phyloP scores from a whole-genome alignment of 2,329 filamentous ascomycete species.

The Phialocephala subalpina region DNA sequence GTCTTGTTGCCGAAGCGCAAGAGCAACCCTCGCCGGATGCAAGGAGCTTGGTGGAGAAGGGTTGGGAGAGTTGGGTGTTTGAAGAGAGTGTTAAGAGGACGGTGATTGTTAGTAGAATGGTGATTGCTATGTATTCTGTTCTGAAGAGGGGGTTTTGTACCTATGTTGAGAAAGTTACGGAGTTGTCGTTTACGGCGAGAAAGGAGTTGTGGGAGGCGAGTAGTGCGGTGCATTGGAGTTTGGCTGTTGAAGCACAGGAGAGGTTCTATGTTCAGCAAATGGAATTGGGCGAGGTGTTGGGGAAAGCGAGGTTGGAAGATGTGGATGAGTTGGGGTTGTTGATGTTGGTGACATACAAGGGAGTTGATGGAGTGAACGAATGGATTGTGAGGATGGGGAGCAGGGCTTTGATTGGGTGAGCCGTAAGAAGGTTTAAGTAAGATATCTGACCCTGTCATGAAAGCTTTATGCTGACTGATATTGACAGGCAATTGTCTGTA shows the following conservation, averaged over 20 bases:
- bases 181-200: constrained; percentile 26
- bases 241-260: constrained; percentile 10
- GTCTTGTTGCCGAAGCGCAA: neutral
- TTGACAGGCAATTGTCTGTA: neutral
- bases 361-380: constrained; percentile 27
- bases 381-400: constrained; percentile 26
- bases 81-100: constrained; percentile 42
- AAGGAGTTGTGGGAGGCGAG: constrained; percentile 26
- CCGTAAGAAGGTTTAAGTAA: neutral
- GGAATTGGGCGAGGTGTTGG: constrained; percentile 14
- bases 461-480: neutral
- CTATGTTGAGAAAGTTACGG: constrained; percentile 20
- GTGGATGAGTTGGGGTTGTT: constrained; percentile 27
- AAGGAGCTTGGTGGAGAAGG: neutral
- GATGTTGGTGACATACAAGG: constrained; percentile 30
- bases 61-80: constrained; percentile 40
- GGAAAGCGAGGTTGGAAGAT: constrained; percentile 16
- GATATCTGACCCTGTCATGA: neutral
- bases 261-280: constrained; percentile 16
- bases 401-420: constrained; percentile 16
- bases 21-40: neutral
- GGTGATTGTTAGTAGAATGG: constrained; percentile 24
- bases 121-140: constrained; percentile 29
- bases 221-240: constrained; percentile 22
- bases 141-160: constrained; percentile 29